Conservation (phyloP, 345 rosid genomes). For the Eucalyptus leucophloia region DNA sequence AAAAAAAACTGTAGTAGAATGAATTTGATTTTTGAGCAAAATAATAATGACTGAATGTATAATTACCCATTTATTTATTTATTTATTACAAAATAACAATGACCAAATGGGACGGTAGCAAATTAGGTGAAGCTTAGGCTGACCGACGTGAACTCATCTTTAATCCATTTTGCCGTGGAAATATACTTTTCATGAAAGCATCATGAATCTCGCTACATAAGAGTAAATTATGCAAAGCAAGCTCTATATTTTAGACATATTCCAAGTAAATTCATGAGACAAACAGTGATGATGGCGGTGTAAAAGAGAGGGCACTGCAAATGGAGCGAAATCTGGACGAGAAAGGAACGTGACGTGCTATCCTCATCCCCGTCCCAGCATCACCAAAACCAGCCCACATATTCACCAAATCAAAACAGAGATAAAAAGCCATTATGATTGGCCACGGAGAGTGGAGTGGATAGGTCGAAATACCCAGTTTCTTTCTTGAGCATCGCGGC, state of each 20-base stretch:
- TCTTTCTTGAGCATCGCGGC: neutral
- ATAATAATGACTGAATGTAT: neutral
- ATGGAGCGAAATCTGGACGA: neutral
- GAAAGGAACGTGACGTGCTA: neutral
- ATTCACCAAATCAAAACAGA: neutral
- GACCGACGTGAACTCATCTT: neutral
- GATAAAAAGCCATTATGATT: neutral
- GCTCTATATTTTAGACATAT: neutral
- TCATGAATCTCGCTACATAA: neutral
- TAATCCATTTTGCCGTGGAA: neutral
- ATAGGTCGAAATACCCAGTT: no score
- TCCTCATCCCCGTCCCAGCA: neutral
- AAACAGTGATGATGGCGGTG: neutral
- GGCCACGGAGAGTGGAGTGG: no score
- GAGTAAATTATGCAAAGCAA: neutral
- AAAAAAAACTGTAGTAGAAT: rapidly evolving
- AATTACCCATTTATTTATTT: neutral
- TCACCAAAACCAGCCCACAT: neutral
- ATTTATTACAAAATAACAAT: no score
- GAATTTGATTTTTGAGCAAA: no score
- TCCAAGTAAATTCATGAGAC: neutral
- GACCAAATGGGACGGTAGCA: neutral
- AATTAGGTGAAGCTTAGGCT: neutral
- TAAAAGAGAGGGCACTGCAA: neutral
- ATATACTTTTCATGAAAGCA: neutral